These are phyloP conservation scores for Camelina laxa DNA, from an alignment of 345 rosid species.

Conservation along the genomic window DNA sequence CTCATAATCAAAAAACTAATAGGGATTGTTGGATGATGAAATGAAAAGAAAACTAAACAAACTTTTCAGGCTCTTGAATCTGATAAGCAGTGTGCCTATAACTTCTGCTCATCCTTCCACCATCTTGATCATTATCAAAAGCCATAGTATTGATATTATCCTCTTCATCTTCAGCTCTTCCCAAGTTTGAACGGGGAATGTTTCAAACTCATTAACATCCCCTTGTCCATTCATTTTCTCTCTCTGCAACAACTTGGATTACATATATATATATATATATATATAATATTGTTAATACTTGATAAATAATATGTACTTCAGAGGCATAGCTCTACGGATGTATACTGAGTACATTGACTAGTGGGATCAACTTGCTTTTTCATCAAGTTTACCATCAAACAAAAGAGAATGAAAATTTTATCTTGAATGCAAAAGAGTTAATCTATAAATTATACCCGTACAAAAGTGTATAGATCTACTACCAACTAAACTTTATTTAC, in stretches of 20 bases:
- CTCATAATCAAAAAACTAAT: conserved; percentile 3
- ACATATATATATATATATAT: background rate
- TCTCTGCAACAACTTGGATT: conserved; percentile 38
- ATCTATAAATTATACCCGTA: no score
- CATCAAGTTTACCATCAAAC: no score
- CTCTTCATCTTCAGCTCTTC: conserved; percentile 46
- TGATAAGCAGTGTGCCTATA: conserved; percentile 64
- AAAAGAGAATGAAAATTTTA: no score
- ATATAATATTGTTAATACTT: background rate
- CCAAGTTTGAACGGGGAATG: conserved; percentile 44
- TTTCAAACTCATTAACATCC: conserved; percentile 48
- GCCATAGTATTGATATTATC: conserved; percentile 49
- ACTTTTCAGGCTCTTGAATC: conserved; percentile 72
- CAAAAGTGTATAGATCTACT: no score
- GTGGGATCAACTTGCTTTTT: no score
- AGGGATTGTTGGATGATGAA: background rate
- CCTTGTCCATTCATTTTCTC: conserved; percentile 50
- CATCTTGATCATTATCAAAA: conserved; percentile 52
- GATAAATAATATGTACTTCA: background rate
- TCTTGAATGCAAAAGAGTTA: no score
- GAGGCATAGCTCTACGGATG: no score
- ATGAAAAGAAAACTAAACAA: conserved; percentile 15
- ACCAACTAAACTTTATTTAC: no score
- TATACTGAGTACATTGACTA: no score
- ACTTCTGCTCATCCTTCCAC: conserved; percentile 50